phyloP scores from a whole-genome alignment of 495 filamentous ascomycete species.

The Penicillium paradoxum region DNA sequence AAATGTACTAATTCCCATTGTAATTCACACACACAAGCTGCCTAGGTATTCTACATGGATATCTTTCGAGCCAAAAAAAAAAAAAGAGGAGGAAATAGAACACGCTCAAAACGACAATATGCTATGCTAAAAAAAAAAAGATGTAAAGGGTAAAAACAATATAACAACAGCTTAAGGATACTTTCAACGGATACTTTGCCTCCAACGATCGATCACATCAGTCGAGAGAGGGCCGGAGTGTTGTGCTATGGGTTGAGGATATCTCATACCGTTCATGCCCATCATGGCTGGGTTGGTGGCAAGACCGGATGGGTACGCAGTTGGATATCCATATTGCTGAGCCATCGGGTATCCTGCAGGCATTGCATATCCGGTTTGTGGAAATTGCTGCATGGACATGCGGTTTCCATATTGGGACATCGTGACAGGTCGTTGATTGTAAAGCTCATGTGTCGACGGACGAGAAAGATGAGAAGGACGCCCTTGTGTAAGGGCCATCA shows the following conservation, averaged over 20 bases:
- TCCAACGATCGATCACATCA: constrained; percentile 86
- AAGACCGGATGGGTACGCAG: constrained; percentile 24
- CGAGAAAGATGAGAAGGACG: constrained; percentile 44
- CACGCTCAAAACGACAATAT: constrained; percentile 17
- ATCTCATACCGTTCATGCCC: constrained; percentile 34
- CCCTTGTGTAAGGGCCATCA: constrained; percentile 64
- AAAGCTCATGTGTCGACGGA: constrained; percentile 25
- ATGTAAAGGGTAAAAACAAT: constrained; percentile 5
- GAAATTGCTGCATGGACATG: constrained; percentile 33
- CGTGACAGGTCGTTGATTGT: constrained; percentile 7
- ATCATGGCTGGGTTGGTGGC: constrained; percentile 30
- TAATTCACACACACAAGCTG: constrained; percentile 13
- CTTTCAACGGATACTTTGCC: constrained; percentile 60
- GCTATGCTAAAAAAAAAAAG: constrained; percentile 20
- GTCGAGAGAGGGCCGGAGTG: constrained; percentile 53
- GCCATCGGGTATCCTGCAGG: constrained; percentile 18
- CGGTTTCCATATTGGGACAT: constrained; percentile 20
- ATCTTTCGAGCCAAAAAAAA: constrained; percentile 1
- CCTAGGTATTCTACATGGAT: constrained; percentile 20
- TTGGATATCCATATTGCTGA: constrained; percentile 25
- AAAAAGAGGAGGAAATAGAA: constrained; percentile 2
- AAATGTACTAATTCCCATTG: not conserved
- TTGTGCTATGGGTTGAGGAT: constrained; percentile 29
- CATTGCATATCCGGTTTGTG: constrained; percentile 17
- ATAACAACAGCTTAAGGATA: constrained; percentile 4